Evolutionary conservation across 2,329 filamentous ascomycete genomes (phyloP).

Genomic region (Colletotrichum spaethianum): DNA sequence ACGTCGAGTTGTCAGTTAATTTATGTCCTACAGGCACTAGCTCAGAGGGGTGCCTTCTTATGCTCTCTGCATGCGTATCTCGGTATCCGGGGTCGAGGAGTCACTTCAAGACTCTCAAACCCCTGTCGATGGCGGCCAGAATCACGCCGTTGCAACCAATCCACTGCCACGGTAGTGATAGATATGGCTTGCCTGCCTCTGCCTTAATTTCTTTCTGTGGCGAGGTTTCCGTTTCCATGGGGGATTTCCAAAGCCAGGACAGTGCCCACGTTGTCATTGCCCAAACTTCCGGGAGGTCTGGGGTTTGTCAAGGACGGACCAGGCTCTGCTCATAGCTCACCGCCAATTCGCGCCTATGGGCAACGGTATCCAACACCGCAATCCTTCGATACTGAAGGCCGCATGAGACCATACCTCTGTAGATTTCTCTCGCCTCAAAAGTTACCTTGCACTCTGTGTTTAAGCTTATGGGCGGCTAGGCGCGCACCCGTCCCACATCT

Average conservation of each 20-base stretch:
- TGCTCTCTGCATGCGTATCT: constrained; percentile 18
- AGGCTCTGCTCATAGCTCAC: constrained; percentile 17
- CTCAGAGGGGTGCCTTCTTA: constrained; percentile 9
- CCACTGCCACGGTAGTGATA: background rate
- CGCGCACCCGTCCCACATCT: constrained; percentile 34
- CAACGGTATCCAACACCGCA: background rate
- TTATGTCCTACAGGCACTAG: constrained; percentile 32
- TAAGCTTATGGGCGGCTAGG: constrained; percentile 39
- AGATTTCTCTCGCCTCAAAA: background rate
- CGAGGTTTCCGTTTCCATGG: constrained; percentile 5
- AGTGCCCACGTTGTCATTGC: constrained; percentile 16
- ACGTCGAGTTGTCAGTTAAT: constrained; percentile 22
- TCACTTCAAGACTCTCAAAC: background rate
- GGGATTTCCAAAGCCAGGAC: constrained; percentile 4
- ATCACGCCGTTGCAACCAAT: background rate
- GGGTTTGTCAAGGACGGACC: background rate
- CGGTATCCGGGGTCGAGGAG: background rate
- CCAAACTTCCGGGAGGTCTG: constrained; percentile 10
- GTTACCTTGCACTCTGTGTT: constrained; percentile 27
- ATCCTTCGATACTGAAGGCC: background rate
- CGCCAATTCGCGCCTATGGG: background rate
- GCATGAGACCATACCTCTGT: background rate
- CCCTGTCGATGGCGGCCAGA: background rate
- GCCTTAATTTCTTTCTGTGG: constrained; percentile 16
- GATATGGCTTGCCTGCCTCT: constrained; percentile 9